Conservation (phyloP, 768 basidiomycete genomes). For the Pulveroboletus sp. region DNA sequence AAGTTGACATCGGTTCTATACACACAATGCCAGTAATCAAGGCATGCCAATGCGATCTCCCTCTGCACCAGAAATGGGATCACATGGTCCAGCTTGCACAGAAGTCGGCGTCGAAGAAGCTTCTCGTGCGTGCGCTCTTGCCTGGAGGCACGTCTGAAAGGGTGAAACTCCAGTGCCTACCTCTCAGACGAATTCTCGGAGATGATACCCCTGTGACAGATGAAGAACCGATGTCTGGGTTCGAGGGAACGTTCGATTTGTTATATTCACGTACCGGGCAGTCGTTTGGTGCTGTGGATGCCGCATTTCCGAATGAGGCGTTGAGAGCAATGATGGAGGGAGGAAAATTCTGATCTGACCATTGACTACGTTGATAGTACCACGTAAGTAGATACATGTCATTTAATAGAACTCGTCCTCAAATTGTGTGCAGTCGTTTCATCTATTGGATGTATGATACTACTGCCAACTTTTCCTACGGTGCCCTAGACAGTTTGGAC, state of each 20-base stretch:
- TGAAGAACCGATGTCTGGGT: conserved; percentile 16
- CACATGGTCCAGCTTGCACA: conserved; percentile 27
- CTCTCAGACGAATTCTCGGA: conserved; percentile 17
- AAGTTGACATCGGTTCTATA: conserved; percentile 15
- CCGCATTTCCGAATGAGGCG: conserved; percentile 20
- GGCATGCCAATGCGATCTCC: conserved; percentile 21
- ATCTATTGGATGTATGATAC: conserved; percentile 7
- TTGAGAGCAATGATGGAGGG: conserved; percentile 6
- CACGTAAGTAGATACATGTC: neutral
- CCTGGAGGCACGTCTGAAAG: conserved; percentile 22
- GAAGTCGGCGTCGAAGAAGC: conserved; percentile 14
- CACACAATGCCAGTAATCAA: conserved; percentile 4
- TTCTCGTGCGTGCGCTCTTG: conserved; percentile 28
- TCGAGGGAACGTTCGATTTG: conserved; percentile 21
- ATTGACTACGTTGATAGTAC: neutral
- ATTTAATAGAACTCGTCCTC: neutral
- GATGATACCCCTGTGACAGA: conserved; percentile 3
- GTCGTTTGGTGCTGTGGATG: conserved; percentile 18
- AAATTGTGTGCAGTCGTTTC: neutral
- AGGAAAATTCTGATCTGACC: neutral
- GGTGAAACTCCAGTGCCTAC: conserved; percentile 24
- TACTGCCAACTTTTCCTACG: neutral
- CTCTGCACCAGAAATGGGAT: conserved; percentile 23
- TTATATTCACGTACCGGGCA: conserved; percentile 22
- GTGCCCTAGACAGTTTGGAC: neutral